Conservation (phyloP, 2,329 filamentous ascomycete genomes). For the Colletotrichum phormii region DNA sequence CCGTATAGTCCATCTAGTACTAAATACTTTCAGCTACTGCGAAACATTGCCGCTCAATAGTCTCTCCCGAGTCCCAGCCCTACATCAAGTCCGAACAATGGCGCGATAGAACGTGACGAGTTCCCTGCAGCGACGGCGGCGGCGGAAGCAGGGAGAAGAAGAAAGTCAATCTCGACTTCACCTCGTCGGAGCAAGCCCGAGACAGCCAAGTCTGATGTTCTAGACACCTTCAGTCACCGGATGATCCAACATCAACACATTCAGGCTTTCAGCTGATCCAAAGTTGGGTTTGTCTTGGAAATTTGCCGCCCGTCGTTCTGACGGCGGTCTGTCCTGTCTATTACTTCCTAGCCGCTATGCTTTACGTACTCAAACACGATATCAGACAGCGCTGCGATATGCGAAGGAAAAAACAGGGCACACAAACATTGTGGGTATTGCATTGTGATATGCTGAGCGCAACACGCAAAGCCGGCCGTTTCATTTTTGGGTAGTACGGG, state of each 20-base stretch:
- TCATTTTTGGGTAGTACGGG: conserved; percentile 3
- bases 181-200: not conserved
- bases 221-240: not conserved
- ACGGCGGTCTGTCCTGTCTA: conserved; percentile 13
- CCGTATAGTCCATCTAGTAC: too few species aligned
- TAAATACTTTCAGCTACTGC: not conserved
- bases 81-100: not conserved
- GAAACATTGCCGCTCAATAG: not conserved
- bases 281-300: not conserved
- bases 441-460: conserved; percentile 15
- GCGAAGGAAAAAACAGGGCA: not conserved
- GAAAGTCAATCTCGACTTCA: conserved; percentile 30
- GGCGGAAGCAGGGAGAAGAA: not conserved
- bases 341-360: conserved; percentile 22
- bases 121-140: not conserved
- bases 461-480: conserved; percentile 29
- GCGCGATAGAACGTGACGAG: not conserved
- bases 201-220: not conserved
- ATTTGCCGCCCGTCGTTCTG: not conserved
- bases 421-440: conserved; percentile 14
- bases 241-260: not conserved
- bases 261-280: not conserved
- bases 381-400: conserved; percentile 17
- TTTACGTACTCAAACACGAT: not conserved
- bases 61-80: not conserved